Percentiles rank a stretch among this genome's conserved stretches.
Evolutionary conservation across 805 yeast genomes (phyloP).

Genomic region (baker's yeast (Saccharomyces cerevisiae)): DNA sequence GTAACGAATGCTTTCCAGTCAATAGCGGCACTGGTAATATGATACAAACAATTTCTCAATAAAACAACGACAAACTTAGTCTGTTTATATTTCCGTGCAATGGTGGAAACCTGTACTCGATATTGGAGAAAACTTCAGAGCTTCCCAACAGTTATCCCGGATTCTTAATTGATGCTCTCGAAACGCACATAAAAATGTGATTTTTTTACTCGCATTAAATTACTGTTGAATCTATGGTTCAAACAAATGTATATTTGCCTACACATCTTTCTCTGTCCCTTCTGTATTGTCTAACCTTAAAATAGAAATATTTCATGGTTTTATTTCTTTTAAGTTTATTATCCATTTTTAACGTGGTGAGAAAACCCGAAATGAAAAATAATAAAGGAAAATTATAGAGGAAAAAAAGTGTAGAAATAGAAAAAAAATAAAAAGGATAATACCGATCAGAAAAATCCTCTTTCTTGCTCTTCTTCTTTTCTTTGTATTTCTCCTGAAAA

Average conservation of each 20-base stretch:
- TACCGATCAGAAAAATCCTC: background rate
- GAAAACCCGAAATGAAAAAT: background rate
- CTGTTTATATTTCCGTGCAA: background rate
- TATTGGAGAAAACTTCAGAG: background rate
- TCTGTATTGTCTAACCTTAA: background rate
- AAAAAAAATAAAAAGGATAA: background rate
- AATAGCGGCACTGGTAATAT: background rate
- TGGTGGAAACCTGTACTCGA: background rate
- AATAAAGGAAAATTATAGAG: conserved; percentile 1
- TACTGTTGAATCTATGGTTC: background rate
- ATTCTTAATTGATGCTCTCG: background rate
- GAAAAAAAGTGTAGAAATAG: background rate
- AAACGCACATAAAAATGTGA: background rate
- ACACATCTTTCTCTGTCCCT: background rate
- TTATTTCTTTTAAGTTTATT: background rate
- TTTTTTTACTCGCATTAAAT: background rate
- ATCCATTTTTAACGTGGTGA: background rate
- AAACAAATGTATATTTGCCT: background rate
- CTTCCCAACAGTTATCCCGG: background rate
- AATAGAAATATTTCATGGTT: background rate
- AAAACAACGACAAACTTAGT: background rate
- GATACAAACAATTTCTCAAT: background rate
- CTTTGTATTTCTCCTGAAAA: background rate
- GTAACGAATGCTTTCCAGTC: background rate
- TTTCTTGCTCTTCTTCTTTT: background rate